Base-by-base conservation (phyloP, 352 stramenopile genomes). In the Globisporangium megalacanthum region DNA sequence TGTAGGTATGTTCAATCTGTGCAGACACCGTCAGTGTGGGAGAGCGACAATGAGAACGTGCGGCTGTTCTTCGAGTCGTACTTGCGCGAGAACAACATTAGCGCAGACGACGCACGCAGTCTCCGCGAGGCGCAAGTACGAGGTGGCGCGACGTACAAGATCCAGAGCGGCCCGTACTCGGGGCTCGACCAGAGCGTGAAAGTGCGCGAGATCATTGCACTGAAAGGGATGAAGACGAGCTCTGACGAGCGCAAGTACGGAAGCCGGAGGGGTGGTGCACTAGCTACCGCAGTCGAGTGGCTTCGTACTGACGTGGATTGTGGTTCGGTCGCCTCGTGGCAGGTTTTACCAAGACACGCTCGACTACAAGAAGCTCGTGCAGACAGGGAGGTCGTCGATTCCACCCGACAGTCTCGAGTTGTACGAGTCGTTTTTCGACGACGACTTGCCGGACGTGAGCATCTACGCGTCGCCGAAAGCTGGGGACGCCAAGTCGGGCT, bases 51-150 rank as follows among this genome's bases (percentile, higher is more conserved):
- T 54, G 81, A 95, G 37, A 87, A 68, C 47, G 76, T 88, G 5
- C 87, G 85, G 37, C 81, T 76, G 61, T 91, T 87, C 61, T 95
- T 95, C 25, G 76, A 93, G 49, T 69, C 77, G 17, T 93, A 95
- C 35, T 57, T 92, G 58, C 75, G 78, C 4, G 83, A 93, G 36
- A 86, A 89, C 58, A 81, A 77, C 39, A 86, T 95, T 45, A 86
- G 75, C 45, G 60, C 72, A 29, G 78, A 91, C 50, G 81, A 95
- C 53, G 75, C 78, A 8, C 68, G 67, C 13, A 69, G 70, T 7
- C 68, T 95, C 42, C 71, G 69, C 11, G 81, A 95, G 25, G 79
- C 77, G 0, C 83, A 92, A 65, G 63, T 73, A 22, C 81, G 85
- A 46, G 76, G 67, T 48, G 83, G 83, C 17, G 84, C 83, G 15